Evolutionary conservation across 2,329 filamentous ascomycete species (phyloP), one percentile per base, ranked within the genome.

Genomic region (Ceratocystis variospora): DNA sequence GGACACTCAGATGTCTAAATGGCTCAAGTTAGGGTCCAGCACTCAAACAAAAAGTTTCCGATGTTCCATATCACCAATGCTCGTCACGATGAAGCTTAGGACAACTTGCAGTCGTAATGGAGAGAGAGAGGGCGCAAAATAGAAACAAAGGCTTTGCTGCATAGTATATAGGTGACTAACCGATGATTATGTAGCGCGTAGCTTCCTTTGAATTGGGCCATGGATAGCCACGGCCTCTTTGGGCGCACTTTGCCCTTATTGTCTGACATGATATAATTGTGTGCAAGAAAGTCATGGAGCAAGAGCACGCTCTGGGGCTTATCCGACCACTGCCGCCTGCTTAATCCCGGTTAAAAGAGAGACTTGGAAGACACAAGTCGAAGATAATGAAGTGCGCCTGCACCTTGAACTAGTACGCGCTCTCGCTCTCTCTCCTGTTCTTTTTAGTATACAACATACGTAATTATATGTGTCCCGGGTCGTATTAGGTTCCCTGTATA

Each of bases 191-290:
- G 37, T 41, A 41, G 37, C 48, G 48, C 22, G 48, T 25, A 25
- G 48, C 28, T 28, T 53, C 48, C 25, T 53, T 28, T 53, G 48
- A 25, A 22, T 41, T 41, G 10, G 37, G 37, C 12, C 48, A 28
- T 53, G 48, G 48, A 53, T 25, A 25, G 19, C 19, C 12, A 53
- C 25, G 48, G 48, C 22, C 48, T 53, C 22, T 25, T 53, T 53
- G 48, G 48, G 48, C 48, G 25, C 7, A 53, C 48, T 41, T 41
- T 41, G 37, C 37, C 37, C 37, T 12, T 41, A 10, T 41, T 7
- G 28, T 59, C 53, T 59, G 53, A 59, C 53, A 59, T 37, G 28
- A 59, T 59, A 10, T 31, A 59, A 33, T 59, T 37, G 53, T 17
- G 28, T 19, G 53, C 17, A 31, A 59, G 28, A 59, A 59, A 31